Conservation (phyloP, 2,329 filamentous ascomycete species). For the Lachnellula arida region DNA sequence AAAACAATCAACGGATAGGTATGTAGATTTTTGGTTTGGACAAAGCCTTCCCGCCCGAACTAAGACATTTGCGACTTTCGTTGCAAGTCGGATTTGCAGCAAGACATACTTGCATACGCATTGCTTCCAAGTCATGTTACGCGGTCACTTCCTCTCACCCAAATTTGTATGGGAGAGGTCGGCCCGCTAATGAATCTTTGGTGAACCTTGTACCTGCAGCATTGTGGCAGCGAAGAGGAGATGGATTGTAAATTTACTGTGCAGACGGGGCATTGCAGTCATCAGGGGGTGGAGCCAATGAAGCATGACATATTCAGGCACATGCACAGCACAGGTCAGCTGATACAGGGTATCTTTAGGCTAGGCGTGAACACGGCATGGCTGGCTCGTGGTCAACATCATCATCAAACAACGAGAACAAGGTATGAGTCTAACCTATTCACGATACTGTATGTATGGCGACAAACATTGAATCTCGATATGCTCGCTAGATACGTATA, state of each 20-base stretch:
- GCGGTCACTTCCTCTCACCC: conserved; percentile 24
- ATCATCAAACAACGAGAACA: no score
- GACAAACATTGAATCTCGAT: neutral
- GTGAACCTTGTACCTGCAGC: conserved; percentile 13
- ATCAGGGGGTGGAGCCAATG: neutral
- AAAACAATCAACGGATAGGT: no score
- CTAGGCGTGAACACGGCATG: neutral
- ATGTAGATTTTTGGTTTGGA: neutral
- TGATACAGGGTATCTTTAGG: neutral
- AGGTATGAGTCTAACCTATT: no score
- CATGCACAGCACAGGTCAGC: neutral
- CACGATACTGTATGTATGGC: no score
- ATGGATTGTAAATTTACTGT: no score
- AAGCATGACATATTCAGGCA: neutral
- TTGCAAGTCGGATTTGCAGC: conserved; percentile 17
- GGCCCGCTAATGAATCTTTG: conserved; percentile 22
- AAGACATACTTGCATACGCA: conserved; percentile 30
- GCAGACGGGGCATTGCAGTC: neutral
- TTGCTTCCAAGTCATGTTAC: conserved; percentile 27
- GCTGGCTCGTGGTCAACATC: neutral
- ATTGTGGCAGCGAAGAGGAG: conserved; percentile 1
- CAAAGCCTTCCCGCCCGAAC: neutral
- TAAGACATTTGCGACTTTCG: conserved; percentile 4
- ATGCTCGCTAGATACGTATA: neutral
- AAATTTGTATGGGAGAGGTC: conserved; percentile 25